Percentiles rank a stretch among this genome's conserved stretches.
These are phyloP conservation scores for Mycena rebaudengoi DNA, from an alignment of 768 basidiomycete species.

Conservation along the genomic window DNA sequence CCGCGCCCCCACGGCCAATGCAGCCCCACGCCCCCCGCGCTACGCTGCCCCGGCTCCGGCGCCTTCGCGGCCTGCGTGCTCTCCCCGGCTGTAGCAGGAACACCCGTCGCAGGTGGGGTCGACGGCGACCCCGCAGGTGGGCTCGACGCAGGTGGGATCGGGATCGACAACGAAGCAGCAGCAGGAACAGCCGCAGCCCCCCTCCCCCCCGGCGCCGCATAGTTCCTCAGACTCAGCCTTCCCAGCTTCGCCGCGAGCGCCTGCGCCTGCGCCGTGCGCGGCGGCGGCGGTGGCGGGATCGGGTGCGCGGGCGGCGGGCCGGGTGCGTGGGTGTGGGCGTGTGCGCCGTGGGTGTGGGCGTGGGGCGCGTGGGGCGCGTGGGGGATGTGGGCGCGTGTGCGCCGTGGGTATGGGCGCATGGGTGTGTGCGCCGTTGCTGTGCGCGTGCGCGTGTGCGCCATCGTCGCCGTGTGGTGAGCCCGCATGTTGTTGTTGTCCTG, in stretches of 20 bases:
- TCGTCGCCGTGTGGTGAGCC: no score
- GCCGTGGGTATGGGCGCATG: no score
- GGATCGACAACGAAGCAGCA: conserved; percentile 45
- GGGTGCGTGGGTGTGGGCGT: not conserved
- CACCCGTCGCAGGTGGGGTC: no score
- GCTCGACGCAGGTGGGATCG: no score
- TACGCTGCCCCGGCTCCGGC: conserved; percentile 13
- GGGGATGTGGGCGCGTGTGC: no score
- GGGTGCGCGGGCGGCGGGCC: not conserved
- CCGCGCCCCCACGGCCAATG: conserved; percentile 26
- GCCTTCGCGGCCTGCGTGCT: not conserved
- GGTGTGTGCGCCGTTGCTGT: no score
- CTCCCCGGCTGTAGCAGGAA: no score
- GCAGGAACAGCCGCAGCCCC: conserved; percentile 34
- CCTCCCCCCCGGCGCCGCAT: conserved; percentile 37
- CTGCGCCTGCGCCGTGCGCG: conserved; percentile 24
- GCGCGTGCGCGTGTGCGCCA: no score
- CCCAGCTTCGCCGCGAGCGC: conserved; percentile 31
- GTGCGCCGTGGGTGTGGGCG: conserved; percentile 1
- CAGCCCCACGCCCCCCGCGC: conserved; percentile 20
- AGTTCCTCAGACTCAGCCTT: conserved; percentile 41
- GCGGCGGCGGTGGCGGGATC: conserved; percentile 18
- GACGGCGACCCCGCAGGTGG: no score
- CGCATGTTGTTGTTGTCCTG: no score
- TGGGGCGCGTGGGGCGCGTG: conserved; percentile 17